A percentile compares a stretch with the other conserved stretches of the same genome.
These are phyloP conservation scores for Polychaeton citri DNA, from an alignment of 2,329 filamentous ascomycete genomes.

Conservation along the genomic window DNA sequence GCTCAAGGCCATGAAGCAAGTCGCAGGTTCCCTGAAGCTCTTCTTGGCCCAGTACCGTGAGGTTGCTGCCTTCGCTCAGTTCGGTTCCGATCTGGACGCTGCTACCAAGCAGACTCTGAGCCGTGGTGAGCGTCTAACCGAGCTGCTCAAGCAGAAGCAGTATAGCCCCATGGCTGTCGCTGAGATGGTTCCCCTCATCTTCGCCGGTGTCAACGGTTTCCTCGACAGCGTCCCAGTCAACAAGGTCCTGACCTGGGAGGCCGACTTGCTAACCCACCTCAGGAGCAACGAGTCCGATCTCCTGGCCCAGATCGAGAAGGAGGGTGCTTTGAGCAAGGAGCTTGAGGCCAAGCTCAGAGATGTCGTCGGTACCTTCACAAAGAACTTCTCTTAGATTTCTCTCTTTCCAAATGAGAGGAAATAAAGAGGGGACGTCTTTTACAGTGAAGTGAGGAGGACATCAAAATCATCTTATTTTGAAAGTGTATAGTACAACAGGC, in stretches of 20 bases:
- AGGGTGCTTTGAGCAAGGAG: slow-evolving; percentile 93
- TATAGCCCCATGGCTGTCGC: slow-evolving; percentile 97
- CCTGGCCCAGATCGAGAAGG: slow-evolving; percentile 78
- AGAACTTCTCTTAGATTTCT: slow-evolving; percentile 58
- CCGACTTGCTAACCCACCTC: slow-evolving; percentile 85
- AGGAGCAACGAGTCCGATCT: slow-evolving; percentile 81
- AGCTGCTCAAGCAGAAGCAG: slow-evolving; percentile 99
- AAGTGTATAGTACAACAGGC: not conserved
- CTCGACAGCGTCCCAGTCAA: slow-evolving; percentile 76
- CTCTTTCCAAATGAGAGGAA: slow-evolving; percentile 5
- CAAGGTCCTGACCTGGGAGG: slow-evolving; percentile 90
- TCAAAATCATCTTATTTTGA: not conserved
- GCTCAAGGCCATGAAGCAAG: slow-evolving; percentile 99
- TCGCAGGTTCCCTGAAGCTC: slow-evolving; percentile 97
- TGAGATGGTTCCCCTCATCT: slow-evolving; percentile 99
- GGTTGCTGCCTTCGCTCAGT: slow-evolving; percentile 97
- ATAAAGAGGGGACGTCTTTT: slow-evolving; percentile 7
- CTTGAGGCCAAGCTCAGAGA: slow-evolving; percentile 73
- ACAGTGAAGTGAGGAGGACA: slow-evolving; percentile 6
- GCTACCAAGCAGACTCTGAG: slow-evolving; percentile 95
- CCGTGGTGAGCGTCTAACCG: slow-evolving; percentile 97
- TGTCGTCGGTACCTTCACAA: slow-evolving; percentile 68
- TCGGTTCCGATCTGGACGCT: slow-evolving; percentile 98
- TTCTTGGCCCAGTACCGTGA: slow-evolving; percentile 99
- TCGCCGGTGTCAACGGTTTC: slow-evolving; percentile 94